Base-by-base conservation (phyloP, 805 yeast genomes). In the Wickerhamia fluorescens region DNA sequence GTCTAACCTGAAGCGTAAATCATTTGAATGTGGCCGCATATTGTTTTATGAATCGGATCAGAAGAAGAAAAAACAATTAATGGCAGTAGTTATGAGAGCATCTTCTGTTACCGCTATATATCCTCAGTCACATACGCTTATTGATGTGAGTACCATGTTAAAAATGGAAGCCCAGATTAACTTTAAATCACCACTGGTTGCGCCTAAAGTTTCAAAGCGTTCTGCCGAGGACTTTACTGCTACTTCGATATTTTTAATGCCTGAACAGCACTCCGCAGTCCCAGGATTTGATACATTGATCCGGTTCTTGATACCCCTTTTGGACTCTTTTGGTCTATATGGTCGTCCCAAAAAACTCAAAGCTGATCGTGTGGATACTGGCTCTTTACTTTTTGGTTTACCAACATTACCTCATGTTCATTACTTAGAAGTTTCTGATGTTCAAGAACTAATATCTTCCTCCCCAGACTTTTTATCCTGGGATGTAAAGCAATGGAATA, bases 91-190 rank as follows among this genome's bases (percentile, higher is more conserved):
- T 19, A 64, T 73, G 5, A 65, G 66, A 24, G 89, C 92, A 1
- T 57, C 71, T 28, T 73, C 86, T 6, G 78, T 85, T 13, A 79
- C 81, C 40, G 96, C 98, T 1, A 77, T 88, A n/a, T 92, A 86
- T 54, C 98, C 98, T 8, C 87, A 84, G 46, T 70, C 87, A 27
- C 78, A 79, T 15, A 62, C 73, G 37, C 71, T 89, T 37, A 82
- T 92, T 38, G 95, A 89, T 56, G 77, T 77, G 36, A 77, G 89
- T 30, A 85, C 96, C 2, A 76, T 92, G 71, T 71, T 89, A 49
- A 92, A 92, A 50, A 53, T 89, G 31, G 96, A 88, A 49, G 96
- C 96, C 27, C 65, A 71, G 23, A 84, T 88, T 18, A 58, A 66
- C 31, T 80, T 80, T 45, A 53, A 47, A 40, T 70, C 71, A 31